phyloP scores from a whole-genome alignment of 176 grass and related monocot genomes.

The Oryza coarctata region DNA sequence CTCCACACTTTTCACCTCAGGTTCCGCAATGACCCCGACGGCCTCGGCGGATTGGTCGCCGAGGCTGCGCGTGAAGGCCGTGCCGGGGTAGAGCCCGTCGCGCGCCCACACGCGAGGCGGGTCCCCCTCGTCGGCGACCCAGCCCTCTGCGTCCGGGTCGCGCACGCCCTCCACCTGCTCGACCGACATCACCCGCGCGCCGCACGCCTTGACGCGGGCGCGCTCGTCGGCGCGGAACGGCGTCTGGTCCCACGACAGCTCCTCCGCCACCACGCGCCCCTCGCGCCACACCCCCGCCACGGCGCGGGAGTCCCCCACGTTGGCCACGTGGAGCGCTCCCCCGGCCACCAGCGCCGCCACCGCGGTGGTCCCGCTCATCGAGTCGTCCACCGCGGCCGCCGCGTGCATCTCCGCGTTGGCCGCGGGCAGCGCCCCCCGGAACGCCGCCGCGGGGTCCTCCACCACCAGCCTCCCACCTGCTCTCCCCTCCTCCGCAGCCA shows the following conservation, averaged over 20 bases:
- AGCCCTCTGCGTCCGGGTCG: slow-evolving; percentile 49
- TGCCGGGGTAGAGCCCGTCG: slow-evolving; percentile 83
- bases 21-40: slow-evolving; percentile 76
- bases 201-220: slow-evolving; percentile 72
- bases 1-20: slow-evolving; percentile 70
- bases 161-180: slow-evolving; percentile 71
- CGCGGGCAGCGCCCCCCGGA: slow-evolving; percentile 47
- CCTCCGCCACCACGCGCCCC: slow-evolving; percentile 57
- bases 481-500: background rate
- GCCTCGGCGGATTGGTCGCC: slow-evolving; percentile 76
- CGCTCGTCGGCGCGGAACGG: slow-evolving; percentile 92
- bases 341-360: slow-evolving; percentile 69
- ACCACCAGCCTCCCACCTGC: slow-evolving; percentile 15
- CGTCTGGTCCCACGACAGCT: slow-evolving; percentile 91
- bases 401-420: slow-evolving; percentile 75
- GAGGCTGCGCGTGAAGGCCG: slow-evolving; percentile 93
- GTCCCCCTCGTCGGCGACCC: slow-evolving; percentile 74
- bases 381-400: slow-evolving; percentile 65
- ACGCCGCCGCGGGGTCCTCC: slow-evolving; percentile 52
- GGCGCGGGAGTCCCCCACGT: slow-evolving; percentile 92
- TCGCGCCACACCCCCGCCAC: slow-evolving; percentile 66
- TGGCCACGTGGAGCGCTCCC: slow-evolving; percentile 67
- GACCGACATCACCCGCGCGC: slow-evolving; percentile 79
- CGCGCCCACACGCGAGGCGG: slow-evolving; percentile 88
- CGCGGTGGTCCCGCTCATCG: slow-evolving; percentile 95